Percentiles rank a stretch among this genome's conserved stretches.
Evolutionary conservation across 805 yeast genomes (phyloP).

Genomic region (Isabelozyma gotoi): DNA sequence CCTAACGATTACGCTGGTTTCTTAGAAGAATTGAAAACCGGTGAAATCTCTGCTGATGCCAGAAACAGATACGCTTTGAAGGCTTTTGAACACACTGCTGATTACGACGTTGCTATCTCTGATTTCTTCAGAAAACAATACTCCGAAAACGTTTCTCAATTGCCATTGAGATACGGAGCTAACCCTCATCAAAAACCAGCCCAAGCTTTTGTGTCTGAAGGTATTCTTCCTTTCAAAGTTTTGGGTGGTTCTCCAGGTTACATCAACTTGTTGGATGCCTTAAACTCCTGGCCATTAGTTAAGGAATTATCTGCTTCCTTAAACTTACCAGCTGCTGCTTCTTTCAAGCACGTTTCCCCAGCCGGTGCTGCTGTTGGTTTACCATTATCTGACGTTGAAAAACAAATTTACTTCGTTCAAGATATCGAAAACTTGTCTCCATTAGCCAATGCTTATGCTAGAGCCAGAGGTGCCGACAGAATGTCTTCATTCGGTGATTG

Average conservation of each 20-base stretch:
- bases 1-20: conserved; percentile 90
- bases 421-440: conserved; percentile 96
- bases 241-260: conserved; percentile 96
- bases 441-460: conserved; percentile 95
- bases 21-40: conserved; percentile 72
- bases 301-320: conserved; percentile 93
- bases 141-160: conserved; percentile 83
- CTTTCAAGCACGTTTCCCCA: conserved; percentile 98
- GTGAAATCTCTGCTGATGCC: conserved; percentile 69
- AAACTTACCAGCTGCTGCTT: conserved; percentile 97
- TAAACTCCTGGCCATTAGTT: conserved; percentile 98
- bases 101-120: conserved; percentile 91
- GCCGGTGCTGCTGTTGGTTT: conserved; percentile 98
- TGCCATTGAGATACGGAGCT: conserved; percentile 96
- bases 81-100: conserved; percentile 98
- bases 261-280: conserved; percentile 92
- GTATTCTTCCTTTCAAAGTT: conserved; percentile 91
- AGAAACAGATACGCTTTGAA: conserved; percentile 87
- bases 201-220: conserved; percentile 86
- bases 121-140: conserved; percentile 98
- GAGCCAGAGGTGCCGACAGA: conserved; percentile 99
- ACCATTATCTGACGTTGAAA: conserved; percentile 87
- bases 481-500: conserved; percentile 99
- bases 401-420: conserved; percentile 91
- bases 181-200: conserved; percentile 99